A percentile compares a stretch with the other conserved stretches of the same genome.
Evolutionary conservation across 495 filamentous ascomycete species (phyloP).

Genomic region (Talaromyces wortmannii): DNA sequence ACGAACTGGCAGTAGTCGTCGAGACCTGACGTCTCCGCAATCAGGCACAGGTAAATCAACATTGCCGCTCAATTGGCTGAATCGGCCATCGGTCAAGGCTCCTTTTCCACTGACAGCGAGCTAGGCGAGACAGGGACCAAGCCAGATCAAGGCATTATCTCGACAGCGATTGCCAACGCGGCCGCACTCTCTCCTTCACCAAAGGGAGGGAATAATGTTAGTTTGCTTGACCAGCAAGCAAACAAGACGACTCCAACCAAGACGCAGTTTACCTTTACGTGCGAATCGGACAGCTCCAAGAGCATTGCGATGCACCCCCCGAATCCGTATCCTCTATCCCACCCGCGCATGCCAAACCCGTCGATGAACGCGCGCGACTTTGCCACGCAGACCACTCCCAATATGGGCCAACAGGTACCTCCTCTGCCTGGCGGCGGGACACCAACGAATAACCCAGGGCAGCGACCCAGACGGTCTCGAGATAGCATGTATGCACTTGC

Average conservation of each 20-base stretch:
- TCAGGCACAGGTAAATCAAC: constrained; percentile 26
- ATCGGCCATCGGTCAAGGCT: not conserved
- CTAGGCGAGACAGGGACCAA: constrained; percentile 23
- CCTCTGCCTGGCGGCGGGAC: constrained; percentile 23
- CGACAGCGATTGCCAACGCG: constrained; percentile 81
- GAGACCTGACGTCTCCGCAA: constrained; percentile 34
- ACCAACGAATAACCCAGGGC: constrained; percentile 28
- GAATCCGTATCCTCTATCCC: constrained; percentile 20
- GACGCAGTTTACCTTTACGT: constrained; percentile 88
- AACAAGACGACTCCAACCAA: constrained; percentile 55
- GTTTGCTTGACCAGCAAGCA: constrained; percentile 64
- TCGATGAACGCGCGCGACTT: constrained; percentile 29
- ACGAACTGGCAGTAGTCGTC: constrained; percentile 25
- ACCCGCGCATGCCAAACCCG: constrained; percentile 22
- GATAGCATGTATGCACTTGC: constrained; percentile 55
- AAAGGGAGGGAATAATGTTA: constrained; percentile 64
- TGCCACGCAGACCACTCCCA: constrained; percentile 55
- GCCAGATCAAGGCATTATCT: constrained; percentile 73
- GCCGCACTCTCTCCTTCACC: constrained; percentile 58
- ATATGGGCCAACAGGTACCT: constrained; percentile 31
- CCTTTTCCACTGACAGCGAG: constrained; percentile 3
- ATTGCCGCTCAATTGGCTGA: too few species aligned
- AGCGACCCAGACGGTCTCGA: constrained; percentile 52
- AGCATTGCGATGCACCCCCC: constrained; percentile 47
- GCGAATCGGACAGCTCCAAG: constrained; percentile 66